phyloP scores from a whole-genome alignment of 108 stramenopile genomes.

The Seminavis robusta region DNA sequence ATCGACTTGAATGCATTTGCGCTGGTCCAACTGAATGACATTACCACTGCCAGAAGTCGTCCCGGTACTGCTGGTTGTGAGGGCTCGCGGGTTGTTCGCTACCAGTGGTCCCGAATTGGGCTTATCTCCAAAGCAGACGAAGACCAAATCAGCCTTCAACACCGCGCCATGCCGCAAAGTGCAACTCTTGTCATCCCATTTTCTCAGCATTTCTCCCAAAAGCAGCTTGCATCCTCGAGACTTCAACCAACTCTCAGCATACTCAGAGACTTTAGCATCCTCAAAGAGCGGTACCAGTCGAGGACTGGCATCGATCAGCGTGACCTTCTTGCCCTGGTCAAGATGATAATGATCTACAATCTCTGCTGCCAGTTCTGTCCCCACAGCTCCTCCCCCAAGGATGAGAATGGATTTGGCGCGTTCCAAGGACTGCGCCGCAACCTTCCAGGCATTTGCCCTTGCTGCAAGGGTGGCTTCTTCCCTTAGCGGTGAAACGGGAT shows the following conservation, averaged over 20 bases:
- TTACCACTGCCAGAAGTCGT: no score
- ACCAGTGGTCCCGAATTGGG: constrained; percentile 14
- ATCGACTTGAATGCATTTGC: not conserved
- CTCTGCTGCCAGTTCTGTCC: constrained; percentile 27
- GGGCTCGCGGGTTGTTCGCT: no score
- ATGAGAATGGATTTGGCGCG: constrained; percentile 7
- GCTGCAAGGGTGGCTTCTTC: not conserved
- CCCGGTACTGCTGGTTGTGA: not conserved
- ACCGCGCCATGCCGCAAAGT: constrained; percentile 21
- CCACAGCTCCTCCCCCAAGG: constrained; percentile 32
- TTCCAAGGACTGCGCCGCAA: not conserved
- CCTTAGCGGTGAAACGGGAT: constrained; percentile 7
- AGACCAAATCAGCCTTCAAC: constrained; percentile 21
- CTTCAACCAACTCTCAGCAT: constrained; percentile 5
- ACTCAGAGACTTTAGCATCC: not conserved
- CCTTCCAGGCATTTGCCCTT: constrained; percentile 11
- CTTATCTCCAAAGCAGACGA: constrained; percentile 18
- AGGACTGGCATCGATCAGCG: constrained; percentile 8
- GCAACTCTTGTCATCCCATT: constrained; percentile 22
- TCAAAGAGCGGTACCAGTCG: constrained; percentile 18
- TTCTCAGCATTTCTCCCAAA: constrained; percentile 8
- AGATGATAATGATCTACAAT: constrained; percentile 13
- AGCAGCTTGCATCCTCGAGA: constrained; percentile 1
- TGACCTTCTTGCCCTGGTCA: constrained; percentile 6
- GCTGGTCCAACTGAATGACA: not conserved